A percentile compares a stretch with the other conserved stretches of the same genome.
Conservation (phyloP, 163 green algal genomes). For the Coccomyxa subellipsoidea region DNA sequence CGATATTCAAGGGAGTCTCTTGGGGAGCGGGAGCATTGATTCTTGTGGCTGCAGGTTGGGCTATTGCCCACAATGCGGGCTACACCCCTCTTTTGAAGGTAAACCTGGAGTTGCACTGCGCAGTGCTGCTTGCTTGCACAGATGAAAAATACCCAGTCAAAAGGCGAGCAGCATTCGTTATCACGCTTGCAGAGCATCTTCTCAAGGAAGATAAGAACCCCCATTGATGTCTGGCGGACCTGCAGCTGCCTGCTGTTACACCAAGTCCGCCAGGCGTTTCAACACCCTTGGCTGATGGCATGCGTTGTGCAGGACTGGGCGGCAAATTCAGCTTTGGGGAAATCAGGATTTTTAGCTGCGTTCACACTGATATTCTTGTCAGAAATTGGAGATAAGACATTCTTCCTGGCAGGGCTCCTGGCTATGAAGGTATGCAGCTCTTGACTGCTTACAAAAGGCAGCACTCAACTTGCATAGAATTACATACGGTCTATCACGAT, state of each 20-base stretch:
- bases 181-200: too few relatives aligned
- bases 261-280: too few relatives aligned
- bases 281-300: neutral
- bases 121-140: neutral
- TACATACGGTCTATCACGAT: too few relatives aligned
- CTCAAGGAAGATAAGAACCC: too few relatives aligned
- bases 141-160: too few relatives aligned
- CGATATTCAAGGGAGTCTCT: neutral
- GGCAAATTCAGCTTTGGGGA: slow-evolving; percentile 49
- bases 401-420: slow-evolving; percentile 84
- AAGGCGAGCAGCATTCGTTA: too few relatives aligned
- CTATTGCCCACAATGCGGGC: neutral
- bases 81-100: neutral
- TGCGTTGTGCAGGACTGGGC: slow-evolving; percentile 37
- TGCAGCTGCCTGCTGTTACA: too few relatives aligned
- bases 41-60: neutral
- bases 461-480: too few relatives aligned
- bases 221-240: too few relatives aligned
- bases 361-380: slow-evolving; percentile 88
- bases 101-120: neutral
- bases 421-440: slow-evolving; percentile 61
- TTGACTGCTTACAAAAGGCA: too few relatives aligned
- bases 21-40: neutral
- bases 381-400: slow-evolving; percentile 93
- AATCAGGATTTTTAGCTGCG: slow-evolving; percentile 70